A percentile compares a stretch with the other conserved stretches of the same genome.
Evolutionary conservation across 257 asterid genomes (phyloP).

Genomic region (Solanum ossicruentum): DNA sequence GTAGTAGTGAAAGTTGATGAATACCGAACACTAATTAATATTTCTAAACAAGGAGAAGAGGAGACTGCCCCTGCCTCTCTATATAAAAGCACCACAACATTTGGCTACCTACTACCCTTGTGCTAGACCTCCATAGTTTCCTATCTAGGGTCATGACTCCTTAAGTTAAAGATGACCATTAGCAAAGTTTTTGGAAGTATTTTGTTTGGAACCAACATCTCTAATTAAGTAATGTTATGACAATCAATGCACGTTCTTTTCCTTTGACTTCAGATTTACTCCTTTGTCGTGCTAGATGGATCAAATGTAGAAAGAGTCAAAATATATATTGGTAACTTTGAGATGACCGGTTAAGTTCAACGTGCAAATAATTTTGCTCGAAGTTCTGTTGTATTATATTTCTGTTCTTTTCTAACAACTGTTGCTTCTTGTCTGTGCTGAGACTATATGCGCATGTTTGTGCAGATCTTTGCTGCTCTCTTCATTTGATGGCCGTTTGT

Average conservation of each 20-base stretch:
- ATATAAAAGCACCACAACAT: background rate
- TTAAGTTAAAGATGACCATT: background rate
- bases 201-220: background rate
- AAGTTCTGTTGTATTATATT: background rate
- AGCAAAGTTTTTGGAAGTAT: background rate
- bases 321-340: background rate
- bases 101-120: background rate
- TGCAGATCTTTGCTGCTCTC: slow-evolving; percentile 13
- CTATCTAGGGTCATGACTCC: background rate
- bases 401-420: background rate
- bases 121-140: background rate
- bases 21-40: background rate
- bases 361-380: background rate
- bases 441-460: background rate
- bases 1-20: background rate
- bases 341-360: background rate
- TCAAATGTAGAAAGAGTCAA: background rate
- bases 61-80: background rate
- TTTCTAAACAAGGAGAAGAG: background rate
- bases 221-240: background rate
- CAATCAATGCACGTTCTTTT: background rate
- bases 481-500: slow-evolving; percentile 45
- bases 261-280: background rate
- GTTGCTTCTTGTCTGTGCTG: background rate
- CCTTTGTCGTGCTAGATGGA: background rate